Percentiles rank a stretch among this genome's conserved stretches.
Conservation (phyloP, 2,329 filamentous ascomycete genomes). For the Colletotrichum musicola region DNA sequence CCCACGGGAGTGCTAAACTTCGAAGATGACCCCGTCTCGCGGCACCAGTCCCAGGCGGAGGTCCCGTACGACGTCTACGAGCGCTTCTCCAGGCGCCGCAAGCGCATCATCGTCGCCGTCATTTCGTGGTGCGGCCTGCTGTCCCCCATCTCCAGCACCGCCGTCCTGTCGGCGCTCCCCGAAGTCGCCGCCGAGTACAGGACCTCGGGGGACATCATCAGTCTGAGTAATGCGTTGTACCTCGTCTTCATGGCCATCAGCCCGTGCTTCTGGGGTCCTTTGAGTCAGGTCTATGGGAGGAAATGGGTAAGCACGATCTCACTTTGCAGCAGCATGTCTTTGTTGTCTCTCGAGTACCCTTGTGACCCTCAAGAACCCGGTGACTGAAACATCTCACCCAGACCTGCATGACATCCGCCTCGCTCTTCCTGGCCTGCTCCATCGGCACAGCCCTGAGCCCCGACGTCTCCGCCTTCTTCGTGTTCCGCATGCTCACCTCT, state of each 20-base stretch:
- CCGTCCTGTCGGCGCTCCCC: conserved; percentile 78
- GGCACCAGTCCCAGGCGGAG: conserved; percentile 43
- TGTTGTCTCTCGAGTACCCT: no score
- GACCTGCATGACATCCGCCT: conserved; percentile 34
- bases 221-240: conserved; percentile 76
- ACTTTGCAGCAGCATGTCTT: no score
- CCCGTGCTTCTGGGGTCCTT: conserved; percentile 75
- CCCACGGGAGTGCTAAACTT: conserved; percentile 30
- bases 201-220: conserved; percentile 76
- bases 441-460: conserved; percentile 76
- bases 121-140: conserved; percentile 82
- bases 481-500: conserved; percentile 77
- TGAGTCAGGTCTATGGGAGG: conserved; percentile 70
- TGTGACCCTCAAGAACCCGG: not conserved
- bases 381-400: conserved; percentile 24
- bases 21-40: conserved; percentile 22
- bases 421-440: conserved; percentile 72
- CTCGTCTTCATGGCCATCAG: conserved; percentile 78
- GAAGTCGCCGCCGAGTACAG: conserved; percentile 76
- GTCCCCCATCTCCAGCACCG: conserved; percentile 80
- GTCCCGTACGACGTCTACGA: conserved; percentile 73
- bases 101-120: conserved; percentile 75
- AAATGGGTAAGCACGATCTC: conserved; percentile 58
- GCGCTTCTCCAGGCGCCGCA: conserved; percentile 70
- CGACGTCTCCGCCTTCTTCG: conserved; percentile 74